A percentile compares a stretch with the other conserved stretches of the same genome.
Conservation (phyloP, 1,284 basidiomycete genomes). For the Laetiporus sulphureus region DNA sequence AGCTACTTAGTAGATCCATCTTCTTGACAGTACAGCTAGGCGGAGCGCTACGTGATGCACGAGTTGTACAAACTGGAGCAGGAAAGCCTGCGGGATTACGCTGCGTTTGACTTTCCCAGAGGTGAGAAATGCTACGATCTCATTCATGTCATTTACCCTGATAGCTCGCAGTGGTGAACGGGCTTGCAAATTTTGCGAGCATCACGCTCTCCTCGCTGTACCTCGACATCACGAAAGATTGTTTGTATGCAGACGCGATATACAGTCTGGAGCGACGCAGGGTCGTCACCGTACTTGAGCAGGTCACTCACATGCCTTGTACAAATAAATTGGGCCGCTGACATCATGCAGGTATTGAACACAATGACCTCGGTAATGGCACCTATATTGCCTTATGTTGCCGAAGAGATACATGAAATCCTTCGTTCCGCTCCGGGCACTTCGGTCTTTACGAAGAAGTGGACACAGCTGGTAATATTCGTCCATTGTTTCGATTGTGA, state of each 20-base stretch:
- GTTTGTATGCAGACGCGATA: slow-evolving; percentile 71
- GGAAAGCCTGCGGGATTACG: slow-evolving; percentile 63
- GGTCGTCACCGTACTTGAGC: slow-evolving; percentile 67
- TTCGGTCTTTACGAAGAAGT: slow-evolving; percentile 60
- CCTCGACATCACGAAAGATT: slow-evolving; percentile 90
- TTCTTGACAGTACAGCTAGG: slow-evolving; percentile 34
- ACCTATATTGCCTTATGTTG: slow-evolving; percentile 87
- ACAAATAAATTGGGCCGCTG: background rate
- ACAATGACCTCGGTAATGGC: slow-evolving; percentile 73
- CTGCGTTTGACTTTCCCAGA: slow-evolving; percentile 77
- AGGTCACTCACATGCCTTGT: slow-evolving; percentile 37
- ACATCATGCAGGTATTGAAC: slow-evolving; percentile 49
- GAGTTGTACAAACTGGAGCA: slow-evolving; percentile 73
- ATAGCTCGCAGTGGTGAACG: slow-evolving; percentile 42
- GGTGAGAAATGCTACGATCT: slow-evolving; percentile 38
- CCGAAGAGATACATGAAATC: slow-evolving; percentile 79
- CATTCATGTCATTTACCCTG: background rate
- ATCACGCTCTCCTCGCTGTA: slow-evolving; percentile 77
- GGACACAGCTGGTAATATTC: slow-evolving; percentile 51
- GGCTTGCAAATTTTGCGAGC: slow-evolving; percentile 63
- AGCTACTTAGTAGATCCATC: slow-evolving; percentile 5
- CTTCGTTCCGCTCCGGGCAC: slow-evolving; percentile 25
- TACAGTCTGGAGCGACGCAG: slow-evolving; percentile 52
- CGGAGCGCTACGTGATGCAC: slow-evolving; percentile 83
- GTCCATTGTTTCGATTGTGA: no score